Conservation (phyloP, 176 grass and related monocot species). For the Eragrostis curvula region DNA sequence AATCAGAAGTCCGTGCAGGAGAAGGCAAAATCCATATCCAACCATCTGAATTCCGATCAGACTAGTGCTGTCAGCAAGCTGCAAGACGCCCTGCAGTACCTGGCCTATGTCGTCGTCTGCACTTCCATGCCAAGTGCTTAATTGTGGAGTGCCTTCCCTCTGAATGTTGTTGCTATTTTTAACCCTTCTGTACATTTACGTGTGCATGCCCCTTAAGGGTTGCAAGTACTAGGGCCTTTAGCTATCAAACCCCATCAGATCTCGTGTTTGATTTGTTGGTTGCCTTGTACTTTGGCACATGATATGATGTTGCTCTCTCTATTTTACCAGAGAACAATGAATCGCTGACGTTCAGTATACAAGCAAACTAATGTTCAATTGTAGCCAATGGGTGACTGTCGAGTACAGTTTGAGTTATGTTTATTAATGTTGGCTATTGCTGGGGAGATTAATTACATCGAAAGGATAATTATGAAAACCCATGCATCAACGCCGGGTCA, state of each 20-base stretch:
- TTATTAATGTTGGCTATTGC: background rate
- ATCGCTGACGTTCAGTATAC: constrained; percentile 37
- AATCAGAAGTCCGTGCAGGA: constrained; percentile 61
- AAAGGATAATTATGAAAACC: background rate
- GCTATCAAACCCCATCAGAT: constrained; percentile 21
- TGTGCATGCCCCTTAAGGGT: constrained; percentile 21
- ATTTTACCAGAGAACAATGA: constrained; percentile 58
- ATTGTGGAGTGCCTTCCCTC: constrained; percentile 25
- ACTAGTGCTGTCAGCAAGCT: constrained; percentile 70
- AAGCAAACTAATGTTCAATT: background rate
- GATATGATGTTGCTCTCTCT: constrained; percentile 52
- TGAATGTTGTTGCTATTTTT: background rate
- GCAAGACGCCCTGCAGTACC: constrained; percentile 83
- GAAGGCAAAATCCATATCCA: constrained; percentile 75
- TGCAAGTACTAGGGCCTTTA: constrained; percentile 43
- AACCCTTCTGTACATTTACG: constrained; percentile 49
- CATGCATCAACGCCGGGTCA: no score
- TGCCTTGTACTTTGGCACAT: constrained; percentile 28
- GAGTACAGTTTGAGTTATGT: background rate
- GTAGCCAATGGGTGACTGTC: background rate
- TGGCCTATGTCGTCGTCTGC: constrained; percentile 78
- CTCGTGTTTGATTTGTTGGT: background rate
- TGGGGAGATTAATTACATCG: background rate
- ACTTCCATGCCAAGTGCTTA: constrained; percentile 77
- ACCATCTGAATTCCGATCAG: constrained; percentile 71